phyloP scores from a whole-genome alignment of 192 early-diverging fungal species.

The Spinellus fusiger region DNA sequence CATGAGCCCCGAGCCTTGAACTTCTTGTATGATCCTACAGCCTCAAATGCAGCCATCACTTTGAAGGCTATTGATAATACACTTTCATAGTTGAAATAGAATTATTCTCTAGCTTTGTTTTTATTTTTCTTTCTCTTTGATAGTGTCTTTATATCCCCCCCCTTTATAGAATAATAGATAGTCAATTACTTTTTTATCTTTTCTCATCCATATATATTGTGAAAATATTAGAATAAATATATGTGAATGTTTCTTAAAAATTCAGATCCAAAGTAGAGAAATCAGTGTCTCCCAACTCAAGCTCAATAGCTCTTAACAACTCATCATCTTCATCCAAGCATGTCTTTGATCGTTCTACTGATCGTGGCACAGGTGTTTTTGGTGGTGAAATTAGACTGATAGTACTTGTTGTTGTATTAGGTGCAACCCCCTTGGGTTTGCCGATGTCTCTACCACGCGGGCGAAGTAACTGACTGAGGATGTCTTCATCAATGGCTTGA shows the following conservation, averaged over 20 bases:
- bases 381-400: neutral
- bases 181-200: no score
- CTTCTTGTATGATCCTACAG: no score
- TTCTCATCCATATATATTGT: no score
- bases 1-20: no score
- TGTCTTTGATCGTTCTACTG: neutral
- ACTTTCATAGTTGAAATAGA: no score
- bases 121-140: no score
- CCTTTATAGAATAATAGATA: no score
- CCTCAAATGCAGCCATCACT: no score
- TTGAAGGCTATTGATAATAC: no score
- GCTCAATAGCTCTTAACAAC: conserved; percentile 8
- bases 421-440: neutral
- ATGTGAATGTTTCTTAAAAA: neutral
- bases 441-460: neutral
- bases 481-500: neutral
- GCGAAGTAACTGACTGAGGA: neutral
- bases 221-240: no score
- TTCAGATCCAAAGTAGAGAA: neutral
- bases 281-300: conserved; percentile 6
- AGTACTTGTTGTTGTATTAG: neutral
- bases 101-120: no score
- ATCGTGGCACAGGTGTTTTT: neutral
- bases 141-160: no score
- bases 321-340: conserved; percentile 4